These are phyloP conservation scores for Elsinoe arachidis DNA, from an alignment of 2,329 filamentous ascomycete genomes.

Conservation along the genomic window DNA sequence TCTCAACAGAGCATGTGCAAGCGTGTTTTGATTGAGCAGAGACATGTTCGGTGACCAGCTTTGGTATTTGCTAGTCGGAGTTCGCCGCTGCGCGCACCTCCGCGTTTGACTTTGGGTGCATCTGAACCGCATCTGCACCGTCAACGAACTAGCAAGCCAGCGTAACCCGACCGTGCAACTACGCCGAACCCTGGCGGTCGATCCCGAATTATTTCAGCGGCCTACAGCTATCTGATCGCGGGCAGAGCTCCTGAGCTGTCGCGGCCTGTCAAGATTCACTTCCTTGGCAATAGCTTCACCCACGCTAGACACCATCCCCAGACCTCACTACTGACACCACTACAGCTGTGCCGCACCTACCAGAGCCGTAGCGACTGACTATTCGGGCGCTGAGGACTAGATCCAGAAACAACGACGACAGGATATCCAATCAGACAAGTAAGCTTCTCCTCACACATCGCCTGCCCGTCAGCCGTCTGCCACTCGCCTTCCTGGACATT, in stretches of 20 bases:
- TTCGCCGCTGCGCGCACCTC: background rate
- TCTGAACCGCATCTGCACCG: conserved; percentile 13
- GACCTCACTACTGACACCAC: background rate
- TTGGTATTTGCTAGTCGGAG: background rate
- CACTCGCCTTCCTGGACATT: background rate
- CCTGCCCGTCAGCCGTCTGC: background rate
- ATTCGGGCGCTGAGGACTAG: background rate
- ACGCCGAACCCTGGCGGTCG: background rate
- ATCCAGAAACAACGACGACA: background rate
- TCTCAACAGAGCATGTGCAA: background rate
- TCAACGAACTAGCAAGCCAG: conserved; percentile 11
- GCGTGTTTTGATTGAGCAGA: background rate
- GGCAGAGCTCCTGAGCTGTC: background rate
- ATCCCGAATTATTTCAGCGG: background rate
- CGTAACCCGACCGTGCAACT: background rate
- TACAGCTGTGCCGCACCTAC: background rate
- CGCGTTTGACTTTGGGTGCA: background rate
- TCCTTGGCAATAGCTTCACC: conserved; percentile 10
- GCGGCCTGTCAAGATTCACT: background rate
- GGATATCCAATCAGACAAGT: background rate
- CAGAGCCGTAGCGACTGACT: background rate
- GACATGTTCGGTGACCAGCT: conserved; percentile 7
- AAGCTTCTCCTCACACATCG: background rate
- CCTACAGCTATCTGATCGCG: background rate
- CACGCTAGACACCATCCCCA: background rate